phyloP scores from a whole-genome alignment of 108 stramenopile genomes.

The Aureococcus anophagefferens region DNA sequence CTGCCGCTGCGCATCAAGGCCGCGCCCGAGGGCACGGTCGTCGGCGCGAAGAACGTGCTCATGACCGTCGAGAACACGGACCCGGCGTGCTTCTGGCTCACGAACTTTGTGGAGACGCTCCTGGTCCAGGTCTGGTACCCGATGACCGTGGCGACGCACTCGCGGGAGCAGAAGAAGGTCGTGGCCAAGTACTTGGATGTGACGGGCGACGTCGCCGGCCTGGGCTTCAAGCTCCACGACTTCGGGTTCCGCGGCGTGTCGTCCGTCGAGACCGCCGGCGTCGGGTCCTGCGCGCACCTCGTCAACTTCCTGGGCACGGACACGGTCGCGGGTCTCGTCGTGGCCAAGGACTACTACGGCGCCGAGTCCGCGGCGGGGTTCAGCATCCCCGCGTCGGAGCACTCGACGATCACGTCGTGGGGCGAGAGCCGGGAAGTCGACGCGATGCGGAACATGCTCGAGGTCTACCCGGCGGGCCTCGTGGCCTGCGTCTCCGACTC shows the following conservation, averaged over 20 bases:
- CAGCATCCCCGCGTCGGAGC: neutral
- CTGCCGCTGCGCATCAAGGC: neutral
- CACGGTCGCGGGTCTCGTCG: neutral
- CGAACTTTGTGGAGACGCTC: neutral
- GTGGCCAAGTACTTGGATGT: neutral
- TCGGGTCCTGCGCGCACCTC: neutral
- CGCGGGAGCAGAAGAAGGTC: slow-evolving; percentile 1
- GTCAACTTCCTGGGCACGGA: neutral
- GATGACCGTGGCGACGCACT: neutral
- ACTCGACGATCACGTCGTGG: neutral
- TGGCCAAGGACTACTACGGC: neutral
- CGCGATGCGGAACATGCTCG: neutral
- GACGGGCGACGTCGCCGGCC: neutral
- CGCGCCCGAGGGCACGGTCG: neutral
- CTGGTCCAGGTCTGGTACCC: neutral
- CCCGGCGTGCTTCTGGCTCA: neutral
- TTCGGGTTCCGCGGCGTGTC: neutral
- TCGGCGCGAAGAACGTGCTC: neutral
- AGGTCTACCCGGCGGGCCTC: neutral
- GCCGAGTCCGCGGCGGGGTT: neutral
- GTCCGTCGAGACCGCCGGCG: neutral
- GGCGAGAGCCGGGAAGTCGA: neutral
- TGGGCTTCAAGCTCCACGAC: neutral
- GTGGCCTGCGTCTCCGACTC: neutral
- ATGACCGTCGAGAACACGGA: slow-evolving; percentile 1